Evolutionary conservation across 768 basidiomycete species (phyloP), one percentile per base, ranked within the genome.

Genomic region (Gloeophyllum trabeum): DNA sequence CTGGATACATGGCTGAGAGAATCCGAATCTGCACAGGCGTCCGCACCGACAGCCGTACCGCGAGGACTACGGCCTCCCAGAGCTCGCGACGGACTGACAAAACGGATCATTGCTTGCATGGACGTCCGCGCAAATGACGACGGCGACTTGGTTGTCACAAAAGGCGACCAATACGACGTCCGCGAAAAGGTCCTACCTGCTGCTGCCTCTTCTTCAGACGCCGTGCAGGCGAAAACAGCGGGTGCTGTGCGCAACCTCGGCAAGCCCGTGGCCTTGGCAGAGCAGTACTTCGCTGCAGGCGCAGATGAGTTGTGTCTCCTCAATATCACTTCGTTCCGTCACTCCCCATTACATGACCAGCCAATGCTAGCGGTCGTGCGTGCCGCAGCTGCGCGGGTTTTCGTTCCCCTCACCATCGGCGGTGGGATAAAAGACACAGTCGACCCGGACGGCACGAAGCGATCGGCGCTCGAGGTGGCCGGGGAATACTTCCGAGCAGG

Each of bases 321-420:
- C 58, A 99, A 99, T 64, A 99, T 99, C 70, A 99, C 96, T 13
- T 96, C 94, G 48, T 99, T 99, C 77, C 87, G 96, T 47, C 83
- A 87, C 54, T 97, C 91, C 12, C 93, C 96, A 1, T 71, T 99
- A 25, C 81, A 71, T 35, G 96, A 98, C 62, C 96, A 99, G 63
- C 96, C 96, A 1, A 98, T 99, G 96, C 76, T 99, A 42, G 87
- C 89, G 24, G 87, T 99, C 53, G 89, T 98, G 32, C 81, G 84
- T 43, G 79, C 80, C 0, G 85, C 93, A 0, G 92, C 96, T 1
- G 77, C 89, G 59, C 75, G 77, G 41, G 76, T 98, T 35, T 98
- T 93, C 53, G 91, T 99, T 1, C 96, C 96, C n/a, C 73, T 99
- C 26, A 98, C 96, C 13, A 92, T 99, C 50, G 96, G 96, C 20